Evolutionary conservation across 2,329 filamentous ascomycete species (phyloP), one percentile per base, ranked within the genome.

Genomic region (Aspergillus vadensis): DNA sequence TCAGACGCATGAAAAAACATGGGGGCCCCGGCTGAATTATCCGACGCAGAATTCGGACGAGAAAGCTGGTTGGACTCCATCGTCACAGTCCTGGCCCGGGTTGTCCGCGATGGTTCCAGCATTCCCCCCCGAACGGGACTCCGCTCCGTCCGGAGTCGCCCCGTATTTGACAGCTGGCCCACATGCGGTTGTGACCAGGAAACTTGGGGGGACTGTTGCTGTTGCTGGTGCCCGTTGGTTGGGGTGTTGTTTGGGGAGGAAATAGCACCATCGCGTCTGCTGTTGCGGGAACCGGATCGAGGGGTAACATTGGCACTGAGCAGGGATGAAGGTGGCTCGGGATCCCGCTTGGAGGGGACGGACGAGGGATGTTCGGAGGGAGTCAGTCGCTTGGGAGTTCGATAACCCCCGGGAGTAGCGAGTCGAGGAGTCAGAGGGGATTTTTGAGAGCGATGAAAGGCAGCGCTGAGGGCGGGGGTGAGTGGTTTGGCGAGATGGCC

Each of bases 1-100:
- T 97, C 91, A 73, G 88, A 91, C 27, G 93, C 95, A 74, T 96
- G 93, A 75, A 99, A 97, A 83, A 98, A 98, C 79, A 92, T 94
- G 56, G 88, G 77, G 19, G 75, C 70, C 4, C 70, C 72, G 15
- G 73, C 65, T 5, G 73, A 63, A 44, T 72, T 70, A 52, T 73
- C 78, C 58, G 66, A 74, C 55, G 71, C 76, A 4, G 72, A 77
- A 56, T 65, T 73, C 19, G 68, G 73, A 36, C 67, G 75, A 59
- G 74, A 73, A 51, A 58, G 61, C 59, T 67, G 67, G 47, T 69
- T 75, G 55, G 62, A 74, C 8, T 79, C 77, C 25, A 75, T 71
- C 15, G 72, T 70, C 38, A 76, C 65, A 38, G 76, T 77, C 64
- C 75, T 79, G 27, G 77, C 69, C 55, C 71, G 74, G 32, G 75